Conservation (phyloP, 257 asterid species). For the Fraxinus cuspidata region DNA sequence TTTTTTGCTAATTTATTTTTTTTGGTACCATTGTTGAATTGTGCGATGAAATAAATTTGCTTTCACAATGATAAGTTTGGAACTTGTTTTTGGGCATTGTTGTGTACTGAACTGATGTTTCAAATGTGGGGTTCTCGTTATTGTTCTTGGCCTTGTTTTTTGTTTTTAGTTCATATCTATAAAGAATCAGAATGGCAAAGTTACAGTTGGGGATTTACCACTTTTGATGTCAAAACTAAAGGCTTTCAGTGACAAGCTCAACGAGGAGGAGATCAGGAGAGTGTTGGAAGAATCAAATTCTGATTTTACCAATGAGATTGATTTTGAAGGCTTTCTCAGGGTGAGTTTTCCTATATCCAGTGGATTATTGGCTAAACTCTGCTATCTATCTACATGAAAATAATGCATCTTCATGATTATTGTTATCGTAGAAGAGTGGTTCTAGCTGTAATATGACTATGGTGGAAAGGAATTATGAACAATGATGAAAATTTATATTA, state of each 20-base stretch:
- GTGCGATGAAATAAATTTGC: neutral
- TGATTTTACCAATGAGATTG: conserved; percentile 63
- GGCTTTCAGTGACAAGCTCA: conserved; percentile 51
- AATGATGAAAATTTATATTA: neutral
- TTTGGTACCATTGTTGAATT: neutral
- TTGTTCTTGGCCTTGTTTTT: neutral
- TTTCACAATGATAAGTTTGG: neutral
- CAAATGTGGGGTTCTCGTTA: conserved; percentile 1
- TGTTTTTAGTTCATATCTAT: conserved; percentile 53
- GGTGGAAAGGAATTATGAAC: neutral
- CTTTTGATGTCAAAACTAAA: conserved; percentile 67
- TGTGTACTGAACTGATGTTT: conserved; percentile 26
- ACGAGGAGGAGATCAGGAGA: conserved; percentile 69
- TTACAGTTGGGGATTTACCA: conserved; percentile 71
- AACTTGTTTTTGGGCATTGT: conserved; percentile 13
- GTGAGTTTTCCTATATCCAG: conserved; percentile 37
- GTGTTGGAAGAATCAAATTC: conserved; percentile 53
- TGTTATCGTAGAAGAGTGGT: conserved; percentile 5
- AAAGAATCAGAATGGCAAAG: conserved; percentile 77
- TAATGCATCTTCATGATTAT: conserved; percentile 12
- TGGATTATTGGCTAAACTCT: conserved; percentile 17
- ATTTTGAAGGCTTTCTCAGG: conserved; percentile 92
- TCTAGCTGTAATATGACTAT: conserved; percentile 13
- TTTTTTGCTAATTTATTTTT: neutral
- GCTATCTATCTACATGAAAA: neutral